phyloP scores from a whole-genome alignment of 2,329 filamentous ascomycete species.

The Biscogniauxia marginata region DNA sequence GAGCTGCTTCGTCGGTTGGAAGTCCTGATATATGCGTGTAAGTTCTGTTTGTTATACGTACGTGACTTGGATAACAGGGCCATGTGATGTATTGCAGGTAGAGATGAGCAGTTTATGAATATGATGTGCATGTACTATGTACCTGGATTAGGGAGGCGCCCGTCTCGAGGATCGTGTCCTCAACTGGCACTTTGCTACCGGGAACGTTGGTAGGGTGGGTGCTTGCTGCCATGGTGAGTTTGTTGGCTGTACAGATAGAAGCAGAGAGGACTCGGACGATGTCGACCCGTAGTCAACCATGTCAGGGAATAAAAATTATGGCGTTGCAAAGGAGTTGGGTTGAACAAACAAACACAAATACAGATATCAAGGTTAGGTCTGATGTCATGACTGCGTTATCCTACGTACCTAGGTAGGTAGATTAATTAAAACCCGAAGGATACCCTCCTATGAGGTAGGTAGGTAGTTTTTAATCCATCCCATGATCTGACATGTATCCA shows the following conservation, averaged over 20 bases:
- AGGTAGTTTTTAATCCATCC: too few species aligned
- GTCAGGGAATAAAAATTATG: neutral
- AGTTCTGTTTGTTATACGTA: constrained; percentile 1
- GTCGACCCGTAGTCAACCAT: too few species aligned
- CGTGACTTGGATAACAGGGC: neutral
- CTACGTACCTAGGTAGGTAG: constrained; percentile 7
- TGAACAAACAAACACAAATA: too few species aligned
- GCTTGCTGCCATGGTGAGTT: constrained; percentile 13
- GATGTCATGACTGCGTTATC: constrained; percentile 21
- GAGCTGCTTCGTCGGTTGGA: constrained; percentile 69
- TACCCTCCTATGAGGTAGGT: neutral
- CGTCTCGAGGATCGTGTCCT: constrained; percentile 59
- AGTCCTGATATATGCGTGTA: constrained; percentile 48
- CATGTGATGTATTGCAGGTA: neutral
- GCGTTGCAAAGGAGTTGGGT: too few species aligned
- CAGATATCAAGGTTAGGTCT: constrained; percentile 4
- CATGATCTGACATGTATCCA: too few species aligned
- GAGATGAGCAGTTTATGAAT: too few species aligned
- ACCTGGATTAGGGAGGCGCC: constrained; percentile 60
- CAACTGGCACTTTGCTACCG: constrained; percentile 51
- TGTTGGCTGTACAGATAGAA: too few species aligned
- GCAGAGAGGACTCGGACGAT: too few species aligned
- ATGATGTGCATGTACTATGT: too few species aligned
- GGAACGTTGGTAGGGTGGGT: constrained; percentile 32
- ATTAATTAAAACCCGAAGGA: constrained; percentile 2